Base-by-base conservation (phyloP, 2,329 filamentous ascomycete species). In the Aspergillus fumigatiaffinis region DNA sequence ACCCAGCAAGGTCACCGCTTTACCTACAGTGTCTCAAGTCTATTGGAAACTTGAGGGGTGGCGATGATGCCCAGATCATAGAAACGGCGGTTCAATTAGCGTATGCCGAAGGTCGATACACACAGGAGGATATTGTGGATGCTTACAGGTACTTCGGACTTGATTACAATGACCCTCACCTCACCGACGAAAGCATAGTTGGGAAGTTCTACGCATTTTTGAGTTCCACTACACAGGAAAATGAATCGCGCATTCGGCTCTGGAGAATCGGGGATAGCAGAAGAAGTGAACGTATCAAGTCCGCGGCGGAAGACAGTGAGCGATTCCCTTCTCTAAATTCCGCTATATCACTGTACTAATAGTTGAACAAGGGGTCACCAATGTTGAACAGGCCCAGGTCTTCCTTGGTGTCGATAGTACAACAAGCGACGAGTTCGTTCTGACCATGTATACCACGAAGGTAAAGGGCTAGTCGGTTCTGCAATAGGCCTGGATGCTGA, bases 1-100 rank as follows among this genome's bases (percentile, higher is more conserved):
- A 90, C 68, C 78, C 80, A 21, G 61, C 65, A 21, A 82, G 83
- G 58, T 75, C 76, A 20, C 73, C 85, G 2, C 84, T 85, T 66
- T 90, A 89, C 68, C 80, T 89, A 58, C 82, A 87, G 69, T 87
- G 84, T 64, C 75, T 91, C n/a, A 79, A 82, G 62, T 76, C 80
- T 50, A 82, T 90, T 53, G 82, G 83, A 17, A 74, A 75, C 25
- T 79, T 82, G 20, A 77, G 86, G 53, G 69, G 66, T 26, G 68
- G 69, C 1, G 60, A 69, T 49, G 73, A 79, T 35, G 86, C 82
- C 67, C 80, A 83, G 46, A 69, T 77, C 7, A 79, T 91, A n/a
- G 75, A 83, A 46, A 78, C 79, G 35, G 82, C 85, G 66, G 82
- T 86, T 25, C 80, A 79, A 7, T 76, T 81, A 52, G 79, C 87